A percentile compares a stretch with the other conserved stretches of the same genome.
Conservation (phyloP, 2,329 filamentous ascomycete genomes). For the Orbilia brochopaga region DNA sequence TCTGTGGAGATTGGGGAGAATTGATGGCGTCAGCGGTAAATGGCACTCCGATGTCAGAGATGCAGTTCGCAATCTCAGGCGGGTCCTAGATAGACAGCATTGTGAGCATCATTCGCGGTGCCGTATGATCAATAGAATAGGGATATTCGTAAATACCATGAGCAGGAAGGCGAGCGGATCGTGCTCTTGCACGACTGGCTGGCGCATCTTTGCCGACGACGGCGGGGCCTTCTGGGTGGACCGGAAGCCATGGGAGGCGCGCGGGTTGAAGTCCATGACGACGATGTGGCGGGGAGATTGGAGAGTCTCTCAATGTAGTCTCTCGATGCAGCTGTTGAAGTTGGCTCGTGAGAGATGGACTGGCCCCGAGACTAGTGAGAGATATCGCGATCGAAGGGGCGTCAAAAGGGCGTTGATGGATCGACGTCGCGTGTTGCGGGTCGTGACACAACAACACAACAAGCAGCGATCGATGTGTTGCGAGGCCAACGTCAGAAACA, state of each 20-base stretch:
- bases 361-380: too few species aligned
- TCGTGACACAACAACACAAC: constrained; percentile 38
- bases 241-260: constrained; percentile 43
- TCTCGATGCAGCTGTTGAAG: too few species aligned
- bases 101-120: constrained; percentile 21
- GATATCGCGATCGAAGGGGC: too few species aligned
- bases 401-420: background rate
- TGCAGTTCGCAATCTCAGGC: constrained; percentile 90
- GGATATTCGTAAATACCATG: constrained; percentile 20
- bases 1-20: constrained; percentile 91
- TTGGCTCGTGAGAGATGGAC: background rate
- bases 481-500: constrained; percentile 33
- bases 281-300: background rate
- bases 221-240: constrained; percentile 43
- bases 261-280: constrained; percentile 48
- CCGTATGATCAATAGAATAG: background rate
- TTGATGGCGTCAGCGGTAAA: constrained; percentile 86
- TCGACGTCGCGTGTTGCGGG: background rate
- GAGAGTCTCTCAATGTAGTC: too few species aligned
- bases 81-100: constrained; percentile 61
- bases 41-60: constrained; percentile 92
- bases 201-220: constrained; percentile 39
- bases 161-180: constrained; percentile 38
- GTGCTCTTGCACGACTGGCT: constrained; percentile 22
- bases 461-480: constrained; percentile 18